phyloP scores from a whole-genome alignment of 345 rosid species.

The Adansonia digitata region DNA sequence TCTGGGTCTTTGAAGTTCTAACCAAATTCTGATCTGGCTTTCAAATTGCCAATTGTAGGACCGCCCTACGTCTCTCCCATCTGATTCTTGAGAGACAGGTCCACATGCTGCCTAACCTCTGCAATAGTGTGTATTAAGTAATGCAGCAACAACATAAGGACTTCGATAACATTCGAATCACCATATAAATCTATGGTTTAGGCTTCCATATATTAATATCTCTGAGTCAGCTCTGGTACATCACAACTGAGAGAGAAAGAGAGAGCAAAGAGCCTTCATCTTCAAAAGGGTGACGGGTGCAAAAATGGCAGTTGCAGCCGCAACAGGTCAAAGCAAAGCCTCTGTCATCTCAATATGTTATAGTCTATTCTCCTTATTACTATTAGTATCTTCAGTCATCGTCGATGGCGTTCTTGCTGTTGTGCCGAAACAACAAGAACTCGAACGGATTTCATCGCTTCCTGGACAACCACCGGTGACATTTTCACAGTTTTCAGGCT shows the following conservation, averaged over 20 bases:
- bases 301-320: neutral
- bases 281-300: neutral
- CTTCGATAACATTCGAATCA: neutral
- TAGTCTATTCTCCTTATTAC: neutral
- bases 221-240: neutral
- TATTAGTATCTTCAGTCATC: neutral
- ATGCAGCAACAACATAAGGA: neutral
- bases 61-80: neutral
- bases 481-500: slow-evolving; percentile 84
- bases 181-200: neutral
- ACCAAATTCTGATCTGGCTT: neutral
- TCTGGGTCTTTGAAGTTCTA: neutral
- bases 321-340: neutral
- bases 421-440: slow-evolving; percentile 44
- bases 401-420: neutral
- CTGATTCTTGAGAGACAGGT: slow-evolving; percentile 7
- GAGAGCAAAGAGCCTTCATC: neutral
- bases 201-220: neutral
- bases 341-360: neutral
- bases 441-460: slow-evolving; percentile 65
- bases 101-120: slow-evolving; percentile 12
- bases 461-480: slow-evolving; percentile 80
- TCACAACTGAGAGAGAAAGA: neutral
- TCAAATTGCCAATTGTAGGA: slow-evolving; percentile 4
- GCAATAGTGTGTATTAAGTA: neutral